Percentiles rank a stretch among this genome's conserved stretches.
Evolutionary conservation across 305 asterid species (phyloP).

Genomic region (Petunia hybrid): DNA sequence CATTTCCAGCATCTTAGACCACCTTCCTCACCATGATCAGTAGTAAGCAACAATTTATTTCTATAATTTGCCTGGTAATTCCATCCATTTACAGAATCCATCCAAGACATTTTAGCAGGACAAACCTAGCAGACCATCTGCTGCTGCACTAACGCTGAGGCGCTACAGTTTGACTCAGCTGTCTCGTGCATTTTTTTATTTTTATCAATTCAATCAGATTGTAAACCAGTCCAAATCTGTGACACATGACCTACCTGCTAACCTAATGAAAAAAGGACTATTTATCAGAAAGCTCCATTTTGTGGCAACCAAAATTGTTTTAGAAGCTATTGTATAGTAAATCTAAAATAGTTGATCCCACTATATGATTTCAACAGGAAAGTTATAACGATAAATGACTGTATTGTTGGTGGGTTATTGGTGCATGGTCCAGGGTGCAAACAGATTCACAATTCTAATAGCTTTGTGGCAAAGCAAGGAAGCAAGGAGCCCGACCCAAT

Average conservation of each 20-base stretch:
- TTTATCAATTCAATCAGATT: neutral
- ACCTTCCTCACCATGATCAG: neutral
- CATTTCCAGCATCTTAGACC: neutral
- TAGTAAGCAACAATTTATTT: neutral
- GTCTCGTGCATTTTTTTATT: neutral
- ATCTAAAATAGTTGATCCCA: neutral
- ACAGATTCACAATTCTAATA: neutral
- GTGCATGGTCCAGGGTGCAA: neutral
- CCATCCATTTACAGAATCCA: neutral
- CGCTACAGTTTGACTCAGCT: neutral
- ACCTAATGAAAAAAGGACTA: neutral
- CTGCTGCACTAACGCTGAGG: neutral
- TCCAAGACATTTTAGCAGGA: neutral
- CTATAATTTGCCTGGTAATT: neutral
- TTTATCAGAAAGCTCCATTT: neutral
- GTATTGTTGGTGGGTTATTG: neutral
- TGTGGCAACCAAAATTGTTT: neutral
- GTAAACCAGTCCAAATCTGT: neutral
- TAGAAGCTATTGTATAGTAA: constrained; percentile 1
- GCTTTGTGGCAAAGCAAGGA: constrained; percentile 11
- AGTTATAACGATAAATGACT: neutral
- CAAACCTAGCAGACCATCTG: neutral
- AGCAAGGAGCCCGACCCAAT: neutral
- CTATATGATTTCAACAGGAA: neutral
- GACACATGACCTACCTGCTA: constrained; percentile 3